A percentile compares a stretch with the other conserved stretches of the same genome.
Evolutionary conservation across 2,329 filamentous ascomycete genomes (phyloP).

Genomic region (Penicillium sclerotiorum): DNA sequence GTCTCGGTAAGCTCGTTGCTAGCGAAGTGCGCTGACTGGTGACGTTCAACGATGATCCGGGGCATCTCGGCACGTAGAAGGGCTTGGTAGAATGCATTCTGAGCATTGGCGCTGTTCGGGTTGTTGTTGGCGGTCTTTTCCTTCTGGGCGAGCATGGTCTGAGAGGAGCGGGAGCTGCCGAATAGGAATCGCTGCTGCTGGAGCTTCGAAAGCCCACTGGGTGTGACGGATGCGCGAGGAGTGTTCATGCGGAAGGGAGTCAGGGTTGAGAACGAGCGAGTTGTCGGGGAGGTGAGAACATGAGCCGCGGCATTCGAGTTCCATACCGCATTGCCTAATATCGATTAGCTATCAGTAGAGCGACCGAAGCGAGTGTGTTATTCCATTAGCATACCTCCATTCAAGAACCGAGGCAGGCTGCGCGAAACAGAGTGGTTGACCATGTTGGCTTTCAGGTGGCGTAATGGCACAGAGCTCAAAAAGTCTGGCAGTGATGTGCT

Average conservation of each 20-base stretch:
- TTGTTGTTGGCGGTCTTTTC: constrained; percentile 95
- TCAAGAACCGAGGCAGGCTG: constrained; percentile 20
- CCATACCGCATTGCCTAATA: constrained; percentile 21
- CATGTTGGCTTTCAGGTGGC: constrained; percentile 26
- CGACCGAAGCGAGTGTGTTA: background rate
- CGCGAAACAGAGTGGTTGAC: constrained; percentile 21
- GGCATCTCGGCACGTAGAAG: constrained; percentile 91
- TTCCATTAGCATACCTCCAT: constrained; percentile 20
- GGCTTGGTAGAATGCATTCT: constrained; percentile 92
- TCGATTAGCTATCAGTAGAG: background rate
- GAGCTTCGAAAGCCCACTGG: constrained; percentile 28
- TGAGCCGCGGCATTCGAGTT: constrained; percentile 20
- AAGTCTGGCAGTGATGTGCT: constrained; percentile 29
- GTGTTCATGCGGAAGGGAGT: constrained; percentile 30
- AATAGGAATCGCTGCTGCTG: constrained; percentile 44
- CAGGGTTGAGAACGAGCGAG: constrained; percentile 28
- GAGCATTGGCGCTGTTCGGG: constrained; percentile 79
- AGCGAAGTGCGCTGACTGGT: constrained; percentile 83
- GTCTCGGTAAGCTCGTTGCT: constrained; percentile 76
- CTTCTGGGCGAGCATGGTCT: constrained; percentile 73
- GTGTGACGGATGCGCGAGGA: constrained; percentile 25
- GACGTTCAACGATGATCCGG: constrained; percentile 86
- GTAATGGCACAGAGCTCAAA: constrained; percentile 28
- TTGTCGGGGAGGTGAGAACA: constrained; percentile 16
- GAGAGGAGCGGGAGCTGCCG: constrained; percentile 43